Conservation (phyloP, 1,139 yeast genomes). For the Protomyces pachydermus region DNA sequence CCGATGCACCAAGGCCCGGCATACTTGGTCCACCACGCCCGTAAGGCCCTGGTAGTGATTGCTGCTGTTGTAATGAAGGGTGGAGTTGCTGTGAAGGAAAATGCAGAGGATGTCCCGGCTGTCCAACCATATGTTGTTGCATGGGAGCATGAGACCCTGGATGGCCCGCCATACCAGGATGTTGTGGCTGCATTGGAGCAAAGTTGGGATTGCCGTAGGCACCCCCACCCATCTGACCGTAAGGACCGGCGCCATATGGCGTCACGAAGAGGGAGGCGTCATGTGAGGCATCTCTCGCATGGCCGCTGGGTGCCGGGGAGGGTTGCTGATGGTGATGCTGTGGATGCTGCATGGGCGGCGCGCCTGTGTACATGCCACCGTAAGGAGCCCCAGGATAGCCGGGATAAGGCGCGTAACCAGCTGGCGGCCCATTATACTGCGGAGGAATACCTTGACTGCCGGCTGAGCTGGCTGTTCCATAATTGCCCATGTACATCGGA, state of each 20-base stretch:
- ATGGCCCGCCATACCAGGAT: constrained; percentile 1
- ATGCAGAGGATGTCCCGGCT: not conserved
- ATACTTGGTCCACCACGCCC: not conserved
- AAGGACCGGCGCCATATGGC: constrained; percentile 24
- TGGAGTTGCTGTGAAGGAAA: not conserved
- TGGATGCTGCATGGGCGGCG: not conserved
- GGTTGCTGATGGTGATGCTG: constrained; percentile 2
- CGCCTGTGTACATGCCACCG: constrained; percentile 17
- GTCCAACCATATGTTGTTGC: not conserved
- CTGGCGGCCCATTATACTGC: constrained; percentile 3
- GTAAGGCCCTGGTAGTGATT: not conserved
- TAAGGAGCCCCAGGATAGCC: constrained; percentile 9
- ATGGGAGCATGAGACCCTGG: not conserved
- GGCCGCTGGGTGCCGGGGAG: constrained; percentile 2
- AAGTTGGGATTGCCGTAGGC: not conserved
- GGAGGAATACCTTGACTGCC: not conserved
- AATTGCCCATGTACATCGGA: constrained; percentile 17
- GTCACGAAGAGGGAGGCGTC: constrained; percentile 8
- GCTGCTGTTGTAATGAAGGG: not conserved
- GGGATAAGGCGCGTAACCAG: constrained; percentile 1
- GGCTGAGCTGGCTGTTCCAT: constrained; percentile 1
- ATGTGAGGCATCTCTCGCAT: constrained; percentile 14
- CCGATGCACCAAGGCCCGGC: not conserved
- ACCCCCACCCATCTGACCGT: constrained; percentile 4
- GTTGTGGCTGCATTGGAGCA: constrained; percentile 4